These are phyloP conservation scores for Quercus ilex DNA, from an alignment of 306 rosid species.

Conservation along the genomic window DNA sequence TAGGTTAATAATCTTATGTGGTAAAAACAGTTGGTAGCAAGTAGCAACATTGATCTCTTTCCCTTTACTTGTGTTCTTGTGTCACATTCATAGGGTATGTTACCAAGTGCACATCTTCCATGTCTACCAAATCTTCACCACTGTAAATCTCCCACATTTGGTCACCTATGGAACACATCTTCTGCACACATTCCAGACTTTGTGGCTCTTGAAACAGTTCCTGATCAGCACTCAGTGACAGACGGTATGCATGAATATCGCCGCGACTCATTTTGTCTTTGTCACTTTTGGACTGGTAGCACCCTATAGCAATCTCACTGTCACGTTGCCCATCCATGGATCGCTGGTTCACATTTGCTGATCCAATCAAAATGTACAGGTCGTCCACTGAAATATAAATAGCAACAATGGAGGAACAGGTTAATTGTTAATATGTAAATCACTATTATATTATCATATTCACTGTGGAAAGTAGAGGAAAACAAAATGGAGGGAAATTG, in stretches of 20 bases:
- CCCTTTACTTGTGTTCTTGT: slow-evolving; percentile 51
- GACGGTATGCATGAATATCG: slow-evolving; percentile 59
- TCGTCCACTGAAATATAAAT: slow-evolving; percentile 70
- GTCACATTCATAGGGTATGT: slow-evolving; percentile 58
- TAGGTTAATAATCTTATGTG: slow-evolving; percentile 25
- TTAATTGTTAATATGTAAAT: not conserved
- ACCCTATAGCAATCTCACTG: slow-evolving; percentile 90
- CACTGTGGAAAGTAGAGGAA: not conserved
- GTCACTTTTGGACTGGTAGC: slow-evolving; percentile 44
- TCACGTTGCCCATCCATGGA: slow-evolving; percentile 94
- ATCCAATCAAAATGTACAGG: slow-evolving; percentile 77
- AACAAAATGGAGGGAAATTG: not conserved
- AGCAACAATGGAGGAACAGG: not conserved
- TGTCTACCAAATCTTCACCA: slow-evolving; percentile 54
- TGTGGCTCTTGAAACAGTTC: slow-evolving; percentile 38
- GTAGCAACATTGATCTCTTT: slow-evolving; percentile 51
- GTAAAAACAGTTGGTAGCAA: slow-evolving; percentile 56
- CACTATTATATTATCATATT: not conserved
- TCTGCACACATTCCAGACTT: slow-evolving; percentile 35
- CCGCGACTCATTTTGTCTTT: slow-evolving; percentile 17
- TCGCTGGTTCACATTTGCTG: slow-evolving; percentile 93
- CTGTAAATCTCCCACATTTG: slow-evolving; percentile 58
- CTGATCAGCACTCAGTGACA: slow-evolving; percentile 46
- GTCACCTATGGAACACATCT: slow-evolving; percentile 47
- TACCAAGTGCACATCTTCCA: slow-evolving; percentile 78